A percentile compares a stretch with the other conserved stretches of the same genome.
Conservation (phyloP, 2,329 filamentous ascomycete genomes). For the Sodiomyces alkalinus region DNA sequence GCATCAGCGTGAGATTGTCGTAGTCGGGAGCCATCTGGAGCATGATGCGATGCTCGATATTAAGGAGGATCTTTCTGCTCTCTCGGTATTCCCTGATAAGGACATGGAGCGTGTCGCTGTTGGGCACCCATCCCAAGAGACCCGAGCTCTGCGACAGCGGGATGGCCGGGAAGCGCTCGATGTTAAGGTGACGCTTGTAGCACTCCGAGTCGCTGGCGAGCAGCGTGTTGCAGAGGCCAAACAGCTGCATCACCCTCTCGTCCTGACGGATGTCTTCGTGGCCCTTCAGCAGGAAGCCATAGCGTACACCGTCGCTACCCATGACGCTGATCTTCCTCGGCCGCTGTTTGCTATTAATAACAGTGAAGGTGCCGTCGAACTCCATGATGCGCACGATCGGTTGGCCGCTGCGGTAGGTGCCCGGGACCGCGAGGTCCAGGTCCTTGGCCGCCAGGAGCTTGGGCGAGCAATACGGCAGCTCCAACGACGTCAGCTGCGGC, state of each 20-base stretch:
- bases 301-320: conserved; percentile 77
- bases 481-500: conserved; percentile 80
- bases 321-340: conserved; percentile 77
- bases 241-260: conserved; percentile 98
- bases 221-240: conserved; percentile 92
- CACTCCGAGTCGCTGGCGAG: conserved; percentile 88
- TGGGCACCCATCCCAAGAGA: conserved; percentile 88
- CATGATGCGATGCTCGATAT: conserved; percentile 99
- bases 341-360: conserved; percentile 94
- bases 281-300: conserved; percentile 90
- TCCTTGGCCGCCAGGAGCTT: conserved; percentile 75
- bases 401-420: conserved; percentile 69
- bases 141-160: conserved; percentile 93
- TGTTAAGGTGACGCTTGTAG: conserved; percentile 92
- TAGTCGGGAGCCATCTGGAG: conserved; percentile 99
- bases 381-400: conserved; percentile 73
- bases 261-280: conserved; percentile 99
- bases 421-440: conserved; percentile 87
- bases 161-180: conserved; percentile 92
- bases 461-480: conserved; percentile 93
- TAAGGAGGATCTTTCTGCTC: conserved; percentile 90
- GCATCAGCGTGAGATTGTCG: conserved; percentile 96
- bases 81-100: conserved; percentile 96
- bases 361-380: conserved; percentile 78
- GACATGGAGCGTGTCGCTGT: conserved; percentile 93